phyloP scores from a whole-genome alignment of 2,329 filamentous ascomycete genomes.

The Claviceps lovelessii region DNA sequence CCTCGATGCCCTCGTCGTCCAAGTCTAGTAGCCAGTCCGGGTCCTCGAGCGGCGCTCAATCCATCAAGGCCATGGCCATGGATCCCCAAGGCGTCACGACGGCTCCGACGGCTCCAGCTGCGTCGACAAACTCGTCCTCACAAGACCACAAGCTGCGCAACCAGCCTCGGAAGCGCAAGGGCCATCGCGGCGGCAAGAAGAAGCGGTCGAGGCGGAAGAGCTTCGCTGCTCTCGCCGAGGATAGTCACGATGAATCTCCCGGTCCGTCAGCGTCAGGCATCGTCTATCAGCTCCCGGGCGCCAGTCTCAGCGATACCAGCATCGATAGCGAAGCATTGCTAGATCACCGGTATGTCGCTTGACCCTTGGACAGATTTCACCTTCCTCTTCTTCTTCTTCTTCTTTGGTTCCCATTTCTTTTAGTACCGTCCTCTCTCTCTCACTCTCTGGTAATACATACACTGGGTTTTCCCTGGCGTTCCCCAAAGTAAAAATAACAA shows the following conservation, averaged over 20 bases:
- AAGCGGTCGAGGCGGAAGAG: constrained; percentile 64
- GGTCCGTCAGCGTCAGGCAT: constrained; percentile 26
- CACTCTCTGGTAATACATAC: background rate
- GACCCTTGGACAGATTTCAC: too few species aligned
- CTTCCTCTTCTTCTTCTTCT: background rate
- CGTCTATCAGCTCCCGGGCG: constrained; percentile 35
- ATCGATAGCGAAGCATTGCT: constrained; percentile 78
- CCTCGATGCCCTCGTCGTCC: background rate
- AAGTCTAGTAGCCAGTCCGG: constrained; percentile 22
- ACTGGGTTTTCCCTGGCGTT: background rate
- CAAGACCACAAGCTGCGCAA: constrained; percentile 7
- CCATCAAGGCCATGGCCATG: constrained; percentile 7
- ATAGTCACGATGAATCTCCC: constrained; percentile 27
- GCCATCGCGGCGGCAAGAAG: constrained; percentile 65
- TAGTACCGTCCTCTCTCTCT: background rate
- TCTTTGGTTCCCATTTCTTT: background rate
- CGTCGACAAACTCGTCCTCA: background rate
- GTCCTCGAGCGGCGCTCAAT: constrained; percentile 10
- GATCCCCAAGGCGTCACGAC: constrained; percentile 3
- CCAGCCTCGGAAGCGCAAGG: constrained; percentile 46
- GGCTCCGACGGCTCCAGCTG: constrained; percentile 1
- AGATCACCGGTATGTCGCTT: constrained; percentile 56
- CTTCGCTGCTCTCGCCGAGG: constrained; percentile 53
- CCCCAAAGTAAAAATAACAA: too few species aligned
- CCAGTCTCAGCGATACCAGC: constrained; percentile 67